Evolutionary conservation across 441 rosid genomes (phyloP).

Genomic region (Gossypium lobatum): DNA sequence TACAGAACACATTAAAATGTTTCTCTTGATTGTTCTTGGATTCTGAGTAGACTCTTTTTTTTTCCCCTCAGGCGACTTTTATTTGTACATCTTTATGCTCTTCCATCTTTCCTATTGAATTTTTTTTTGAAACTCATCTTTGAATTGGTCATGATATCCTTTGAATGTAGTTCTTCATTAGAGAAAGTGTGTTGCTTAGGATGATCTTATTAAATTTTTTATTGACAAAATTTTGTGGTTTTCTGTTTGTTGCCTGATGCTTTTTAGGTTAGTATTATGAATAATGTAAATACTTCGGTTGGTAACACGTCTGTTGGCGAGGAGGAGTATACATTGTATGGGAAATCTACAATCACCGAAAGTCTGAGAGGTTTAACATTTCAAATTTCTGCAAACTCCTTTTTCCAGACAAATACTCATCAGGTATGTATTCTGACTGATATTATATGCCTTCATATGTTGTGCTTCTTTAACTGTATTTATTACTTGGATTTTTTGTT

Average conservation of each 20-base stretch:
- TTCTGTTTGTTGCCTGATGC: slow-evolving; percentile 13
- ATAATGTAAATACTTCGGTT: slow-evolving; percentile 80
- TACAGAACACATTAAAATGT: background rate
- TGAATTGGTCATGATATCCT: background rate
- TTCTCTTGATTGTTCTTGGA: background rate
- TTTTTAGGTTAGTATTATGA: slow-evolving; percentile 69
- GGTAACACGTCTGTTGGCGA: slow-evolving; percentile 92
- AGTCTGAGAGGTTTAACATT: slow-evolving; percentile 73
- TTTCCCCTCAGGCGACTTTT: background rate
- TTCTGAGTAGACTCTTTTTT: background rate
- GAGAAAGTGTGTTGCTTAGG: background rate
- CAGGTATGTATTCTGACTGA: slow-evolving; percentile 47
- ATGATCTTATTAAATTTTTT: background rate
- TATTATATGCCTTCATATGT: background rate
- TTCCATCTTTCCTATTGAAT: background rate
- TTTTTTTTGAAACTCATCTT: background rate
- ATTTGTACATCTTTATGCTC: background rate
- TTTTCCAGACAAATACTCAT: slow-evolving; percentile 83
- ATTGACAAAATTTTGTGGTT: background rate
- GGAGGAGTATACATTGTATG: slow-evolving; percentile 68
- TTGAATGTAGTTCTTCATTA: background rate
- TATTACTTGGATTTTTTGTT: background rate
- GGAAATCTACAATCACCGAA: slow-evolving; percentile 71
- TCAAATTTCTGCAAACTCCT: slow-evolving; percentile 95
- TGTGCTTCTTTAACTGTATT: background rate